Evolutionary conservation across 2,329 filamentous ascomycete genomes (phyloP).

Genomic region (Boeremia lycopersici): DNA sequence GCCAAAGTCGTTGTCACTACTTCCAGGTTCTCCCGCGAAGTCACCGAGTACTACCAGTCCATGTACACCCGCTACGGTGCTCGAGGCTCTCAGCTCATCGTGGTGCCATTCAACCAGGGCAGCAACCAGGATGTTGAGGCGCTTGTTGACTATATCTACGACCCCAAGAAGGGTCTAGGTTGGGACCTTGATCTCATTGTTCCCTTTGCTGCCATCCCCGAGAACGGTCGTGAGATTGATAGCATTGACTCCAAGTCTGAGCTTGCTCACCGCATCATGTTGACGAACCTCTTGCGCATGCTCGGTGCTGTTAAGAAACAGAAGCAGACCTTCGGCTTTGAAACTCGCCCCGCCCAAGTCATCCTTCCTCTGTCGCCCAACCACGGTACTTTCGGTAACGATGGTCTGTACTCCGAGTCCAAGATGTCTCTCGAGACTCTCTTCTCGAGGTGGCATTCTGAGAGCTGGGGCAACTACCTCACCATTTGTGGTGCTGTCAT

Average conservation of each 20-base stretch:
- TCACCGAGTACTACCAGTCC: conserved; percentile 98
- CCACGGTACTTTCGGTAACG: conserved; percentile 97
- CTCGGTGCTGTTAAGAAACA: conserved; percentile 89
- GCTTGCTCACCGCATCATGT: conserved; percentile 97
- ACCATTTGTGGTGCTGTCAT: conserved; percentile 98
- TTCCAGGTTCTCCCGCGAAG: conserved; percentile 92
- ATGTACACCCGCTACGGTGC: conserved; percentile 97
- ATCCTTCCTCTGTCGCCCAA: conserved; percentile 96
- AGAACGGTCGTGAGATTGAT: conserved; percentile 97
- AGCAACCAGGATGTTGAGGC: conserved; percentile 98
- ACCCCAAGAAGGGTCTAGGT: conserved; percentile 91
- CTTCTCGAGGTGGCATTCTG: conserved; percentile 98
- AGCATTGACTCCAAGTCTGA: conserved; percentile 96
- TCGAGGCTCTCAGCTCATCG: conserved; percentile 92
- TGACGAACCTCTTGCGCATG: conserved; percentile 93
- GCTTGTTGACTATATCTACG: conserved; percentile 94
- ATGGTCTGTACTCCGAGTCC: conserved; percentile 97
- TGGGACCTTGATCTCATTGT: conserved; percentile 98
- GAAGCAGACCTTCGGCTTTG: conserved; percentile 85
- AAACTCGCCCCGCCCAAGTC: conserved; percentile 95
- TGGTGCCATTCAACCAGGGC: conserved; percentile 98
- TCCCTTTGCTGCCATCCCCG: conserved; percentile 95
- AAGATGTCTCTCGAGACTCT: conserved; percentile 96
- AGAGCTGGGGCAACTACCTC: conserved; percentile 96
- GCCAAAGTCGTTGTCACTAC: conserved; percentile 97